Evolutionary conservation across 1,139 yeast genomes (phyloP), one percentile per base, ranked within the genome.

Genomic region (Candida pseudoviswanathii): DNA sequence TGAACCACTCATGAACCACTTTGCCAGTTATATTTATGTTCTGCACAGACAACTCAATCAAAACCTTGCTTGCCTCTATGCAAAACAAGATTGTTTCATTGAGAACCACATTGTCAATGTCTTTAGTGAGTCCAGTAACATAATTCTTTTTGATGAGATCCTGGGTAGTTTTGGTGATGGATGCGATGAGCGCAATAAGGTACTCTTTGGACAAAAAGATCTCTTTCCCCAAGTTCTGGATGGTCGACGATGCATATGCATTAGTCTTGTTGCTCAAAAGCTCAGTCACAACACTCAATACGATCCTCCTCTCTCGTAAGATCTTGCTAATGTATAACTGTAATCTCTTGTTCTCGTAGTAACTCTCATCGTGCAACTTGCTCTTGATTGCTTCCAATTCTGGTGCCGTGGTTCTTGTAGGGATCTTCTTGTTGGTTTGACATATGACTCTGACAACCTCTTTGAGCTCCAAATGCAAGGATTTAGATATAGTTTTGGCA

Each of bases 1-100:
- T 59, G 54, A 86, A 84, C 96, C 96, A 89, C 8, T 68, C 60
- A 2, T 63, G 50, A 1, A 82, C 76, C 1, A 60, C 53, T 51
- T 62, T 36, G 52, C 62, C 53, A 47, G 69, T 50, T 55, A 73
- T 58, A 47, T 68, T 59, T 50, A 75, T 62, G 57, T 71, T 62
- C 43, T 66, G 66, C 57, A 73, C 49, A 52, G 72, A 52, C 53
- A 77, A 52, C 59, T 77, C 78, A 21, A 75, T 66, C 36, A 83
- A 60, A 1, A 82, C 68, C 52, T 80, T 81, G 46, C 78, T 60
- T 32, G 74, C 57, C 46, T 76, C 78, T 44, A 70, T 63, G 25
- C 78, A 55, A 44, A 75, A 61, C 48, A 76, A 59, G 11, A 71
- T 53, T 1, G 61, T 56, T 58, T 82, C 83, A 41, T 65, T 62